These are phyloP conservation scores for Mucor velutinosus DNA, from an alignment of 371 early-diverging fungal species.

Conservation along the genomic window DNA sequence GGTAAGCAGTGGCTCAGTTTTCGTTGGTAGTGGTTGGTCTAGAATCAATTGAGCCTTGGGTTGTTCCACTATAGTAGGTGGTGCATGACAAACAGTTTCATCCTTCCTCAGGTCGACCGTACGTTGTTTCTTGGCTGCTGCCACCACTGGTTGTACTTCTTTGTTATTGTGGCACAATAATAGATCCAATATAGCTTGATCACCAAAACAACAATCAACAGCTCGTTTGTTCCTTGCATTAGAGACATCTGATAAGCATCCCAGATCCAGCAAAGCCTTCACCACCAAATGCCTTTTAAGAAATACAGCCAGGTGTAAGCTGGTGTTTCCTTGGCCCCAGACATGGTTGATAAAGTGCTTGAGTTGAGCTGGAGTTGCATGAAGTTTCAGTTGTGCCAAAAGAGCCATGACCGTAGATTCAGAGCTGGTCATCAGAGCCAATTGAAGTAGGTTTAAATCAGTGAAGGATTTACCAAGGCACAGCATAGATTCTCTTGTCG, in stretches of 20 bases:
- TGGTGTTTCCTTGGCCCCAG: constrained; percentile 73
- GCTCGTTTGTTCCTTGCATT: constrained; percentile 65
- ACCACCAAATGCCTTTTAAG: constrained; percentile 68
- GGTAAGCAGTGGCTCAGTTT: neutral
- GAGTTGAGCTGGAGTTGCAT: constrained; percentile 5
- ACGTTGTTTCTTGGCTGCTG: neutral
- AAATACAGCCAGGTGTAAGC: constrained; percentile 73
- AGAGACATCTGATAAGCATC: constrained; percentile 54
- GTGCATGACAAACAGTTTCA: constrained; percentile 1
- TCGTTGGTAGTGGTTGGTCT: neutral
- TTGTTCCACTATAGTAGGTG: neutral
- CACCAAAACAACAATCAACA: constrained; percentile 68
- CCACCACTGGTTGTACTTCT: neutral
- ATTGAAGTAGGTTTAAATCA: constrained; percentile 27
- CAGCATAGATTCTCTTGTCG: constrained; percentile 1
- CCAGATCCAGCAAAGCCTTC: constrained; percentile 59
- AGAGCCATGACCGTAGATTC: constrained; percentile 20
- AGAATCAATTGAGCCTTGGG: neutral
- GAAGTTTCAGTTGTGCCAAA: constrained; percentile 11
- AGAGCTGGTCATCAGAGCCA: constrained; percentile 18
- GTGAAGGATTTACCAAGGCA: constrained; percentile 22
- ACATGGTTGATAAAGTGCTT: constrained; percentile 61
- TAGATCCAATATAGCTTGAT: constrained; percentile 22
- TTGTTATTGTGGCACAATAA: constrained; percentile 1
- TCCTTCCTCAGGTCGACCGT: neutral